Percentiles rank a stretch among this genome's conserved stretches.
These are phyloP conservation scores for Primulina huaijiensis DNA, from an alignment of 257 asterid genomes.

Conservation along the genomic window DNA sequence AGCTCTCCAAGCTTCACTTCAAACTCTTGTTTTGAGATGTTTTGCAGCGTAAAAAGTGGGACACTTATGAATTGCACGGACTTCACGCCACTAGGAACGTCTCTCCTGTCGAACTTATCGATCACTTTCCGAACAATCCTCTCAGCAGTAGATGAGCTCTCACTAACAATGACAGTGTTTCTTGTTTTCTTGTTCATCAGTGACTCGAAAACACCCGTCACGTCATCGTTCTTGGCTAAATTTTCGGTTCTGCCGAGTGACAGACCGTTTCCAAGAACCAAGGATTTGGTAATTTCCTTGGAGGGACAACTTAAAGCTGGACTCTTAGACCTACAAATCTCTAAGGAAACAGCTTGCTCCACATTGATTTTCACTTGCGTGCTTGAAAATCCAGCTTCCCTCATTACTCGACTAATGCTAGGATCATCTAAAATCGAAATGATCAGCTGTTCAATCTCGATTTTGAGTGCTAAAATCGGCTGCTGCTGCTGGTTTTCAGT, in stretches of 20 bases:
- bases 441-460: slow-evolving; percentile 75
- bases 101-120: neutral
- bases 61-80: neutral
- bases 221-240: slow-evolving; percentile 42
- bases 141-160: slow-evolving; percentile 22
- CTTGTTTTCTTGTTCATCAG: slow-evolving; percentile 58
- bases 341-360: slow-evolving; percentile 48
- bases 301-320: slow-evolving; percentile 21
- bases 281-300: slow-evolving; percentile 36
- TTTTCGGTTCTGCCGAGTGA: slow-evolving; percentile 23
- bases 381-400: slow-evolving; percentile 94
- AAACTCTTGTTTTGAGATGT: neutral
- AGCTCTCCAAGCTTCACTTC: slow-evolving; percentile 1
- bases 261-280: slow-evolving; percentile 33
- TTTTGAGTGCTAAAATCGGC: slow-evolving; percentile 70
- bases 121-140: neutral
- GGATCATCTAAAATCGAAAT: slow-evolving; percentile 90
- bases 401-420: slow-evolving; percentile 94
- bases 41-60: neutral
- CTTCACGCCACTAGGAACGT: neutral
- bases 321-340: slow-evolving; percentile 20
- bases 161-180: slow-evolving; percentile 55
- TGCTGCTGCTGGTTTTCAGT: slow-evolving; percentile 78
- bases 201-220: slow-evolving; percentile 53
- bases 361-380: slow-evolving; percentile 76